Conservation (phyloP, 2,329 filamentous ascomycete genomes). For the Hypoxylon rubiginosum region DNA sequence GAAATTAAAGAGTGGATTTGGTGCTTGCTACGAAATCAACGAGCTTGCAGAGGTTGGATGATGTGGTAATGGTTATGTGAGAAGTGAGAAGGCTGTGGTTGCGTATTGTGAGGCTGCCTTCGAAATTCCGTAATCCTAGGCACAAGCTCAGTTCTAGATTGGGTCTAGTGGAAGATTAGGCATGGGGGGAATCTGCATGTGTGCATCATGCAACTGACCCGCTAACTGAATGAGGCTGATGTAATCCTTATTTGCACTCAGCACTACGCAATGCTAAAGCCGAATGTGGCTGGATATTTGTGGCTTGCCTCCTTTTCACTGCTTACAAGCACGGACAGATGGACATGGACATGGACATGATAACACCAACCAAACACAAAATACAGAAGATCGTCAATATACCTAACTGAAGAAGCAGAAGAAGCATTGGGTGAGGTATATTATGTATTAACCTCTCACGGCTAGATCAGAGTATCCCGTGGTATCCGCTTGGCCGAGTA, state of each 20-base stretch:
- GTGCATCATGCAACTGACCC: constrained; percentile 28
- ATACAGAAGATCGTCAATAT: background rate
- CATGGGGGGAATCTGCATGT: background rate
- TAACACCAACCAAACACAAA: background rate
- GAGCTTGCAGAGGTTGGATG: constrained; percentile 26
- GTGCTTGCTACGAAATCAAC: constrained; percentile 29
- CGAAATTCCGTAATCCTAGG: constrained; percentile 37
- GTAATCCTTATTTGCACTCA: constrained; percentile 33
- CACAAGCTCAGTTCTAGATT: constrained; percentile 46
- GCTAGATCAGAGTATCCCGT: constrained; percentile 3
- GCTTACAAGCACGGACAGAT: background rate
- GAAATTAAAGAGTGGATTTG: constrained; percentile 14
- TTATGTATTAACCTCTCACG: constrained; percentile 17
- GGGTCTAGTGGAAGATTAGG: constrained; percentile 39
- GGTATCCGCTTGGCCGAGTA: constrained; percentile 38
- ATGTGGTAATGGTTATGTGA: constrained; percentile 7
- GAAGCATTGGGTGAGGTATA: constrained; percentile 32
- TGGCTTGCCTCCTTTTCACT: constrained; percentile 5
- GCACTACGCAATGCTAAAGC: constrained; percentile 13
- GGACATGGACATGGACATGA: background rate
- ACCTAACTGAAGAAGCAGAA: no score
- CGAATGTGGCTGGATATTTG: constrained; percentile 22
- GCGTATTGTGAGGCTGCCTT: constrained; percentile 50
- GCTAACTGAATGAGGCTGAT: constrained; percentile 20
- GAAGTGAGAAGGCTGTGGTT: constrained; percentile 47